Conservation (phyloP, 2,329 filamentous ascomycete genomes). For the Pseudogymnoascus sp. region DNA sequence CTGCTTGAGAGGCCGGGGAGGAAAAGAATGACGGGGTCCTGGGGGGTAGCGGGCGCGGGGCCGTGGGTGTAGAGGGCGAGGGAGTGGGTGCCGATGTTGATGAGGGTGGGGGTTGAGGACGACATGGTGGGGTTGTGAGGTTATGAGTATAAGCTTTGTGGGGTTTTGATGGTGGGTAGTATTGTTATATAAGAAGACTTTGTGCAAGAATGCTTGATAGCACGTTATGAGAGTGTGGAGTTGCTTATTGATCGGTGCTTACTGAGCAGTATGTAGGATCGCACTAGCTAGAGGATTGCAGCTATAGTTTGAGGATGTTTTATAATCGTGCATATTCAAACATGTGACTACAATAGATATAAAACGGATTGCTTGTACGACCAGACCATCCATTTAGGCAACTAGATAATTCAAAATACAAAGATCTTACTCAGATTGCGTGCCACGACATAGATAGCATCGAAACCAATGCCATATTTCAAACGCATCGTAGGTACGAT, state of each 20-base stretch:
- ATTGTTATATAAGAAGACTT: background rate
- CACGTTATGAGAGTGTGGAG: background rate
- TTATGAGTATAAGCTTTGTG: background rate
- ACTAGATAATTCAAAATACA: background rate
- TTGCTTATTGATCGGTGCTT: background rate
- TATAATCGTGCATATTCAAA: background rate
- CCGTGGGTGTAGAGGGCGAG: constrained; percentile 15
- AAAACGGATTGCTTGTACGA: background rate
- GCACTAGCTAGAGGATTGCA: too few species aligned
- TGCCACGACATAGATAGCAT: background rate
- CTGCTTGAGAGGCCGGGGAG: constrained; percentile 14
- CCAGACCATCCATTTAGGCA: background rate
- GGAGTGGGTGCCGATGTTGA: constrained; percentile 15
- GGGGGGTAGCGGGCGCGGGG: background rate
- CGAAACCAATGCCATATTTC: background rate
- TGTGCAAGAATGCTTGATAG: background rate
- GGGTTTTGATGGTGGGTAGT: background rate
- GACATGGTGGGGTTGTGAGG: background rate
- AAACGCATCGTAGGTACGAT: background rate
- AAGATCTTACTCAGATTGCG: background rate
- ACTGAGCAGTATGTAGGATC: too few species aligned
- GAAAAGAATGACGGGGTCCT: constrained; percentile 13
- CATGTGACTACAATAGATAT: background rate
- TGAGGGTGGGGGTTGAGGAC: background rate
- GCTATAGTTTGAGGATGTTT: background rate